phyloP scores from a whole-genome alignment of 208 protist genomes.

The Leishmania gerbilli region DNA sequence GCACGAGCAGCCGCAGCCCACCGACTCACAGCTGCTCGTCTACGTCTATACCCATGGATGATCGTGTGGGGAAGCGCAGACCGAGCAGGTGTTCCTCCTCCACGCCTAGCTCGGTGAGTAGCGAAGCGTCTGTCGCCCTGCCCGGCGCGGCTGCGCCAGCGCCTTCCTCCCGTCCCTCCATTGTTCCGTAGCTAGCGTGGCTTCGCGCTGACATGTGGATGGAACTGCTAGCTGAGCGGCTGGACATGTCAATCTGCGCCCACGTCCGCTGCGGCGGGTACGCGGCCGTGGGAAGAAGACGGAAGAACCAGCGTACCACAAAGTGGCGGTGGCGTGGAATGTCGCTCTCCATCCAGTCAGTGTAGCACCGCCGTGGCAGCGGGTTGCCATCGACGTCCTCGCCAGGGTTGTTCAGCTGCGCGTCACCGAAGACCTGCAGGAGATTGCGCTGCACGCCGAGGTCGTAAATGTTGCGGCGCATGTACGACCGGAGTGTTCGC shows the following conservation, averaged over 20 bases:
- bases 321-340: slow-evolving; percentile 44
- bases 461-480: slow-evolving; percentile 74
- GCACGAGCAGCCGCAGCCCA: neutral
- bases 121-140: slow-evolving; percentile 10
- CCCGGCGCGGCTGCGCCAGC: neutral
- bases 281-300: slow-evolving; percentile 66
- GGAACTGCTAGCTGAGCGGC: slow-evolving; percentile 29
- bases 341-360: slow-evolving; percentile 60
- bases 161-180: slow-evolving; percentile 4
- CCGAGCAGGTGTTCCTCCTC: slow-evolving; percentile 54
- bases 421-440: slow-evolving; percentile 88
- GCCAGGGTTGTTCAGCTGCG: slow-evolving; percentile 18
- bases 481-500: slow-evolving; percentile 25
- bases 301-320: slow-evolving; percentile 72
- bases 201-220: slow-evolving; percentile 30
- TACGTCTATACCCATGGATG: slow-evolving; percentile 31
- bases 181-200: slow-evolving; percentile 27
- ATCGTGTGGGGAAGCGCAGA: slow-evolving; percentile 59
- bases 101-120: slow-evolving; percentile 38
- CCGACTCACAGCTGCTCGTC: neutral
- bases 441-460: slow-evolving; percentile 78
- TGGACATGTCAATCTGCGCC: slow-evolving; percentile 16
- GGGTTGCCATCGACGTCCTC: slow-evolving; percentile 4
- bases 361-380: slow-evolving; percentile 30
- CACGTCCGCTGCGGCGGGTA: slow-evolving; percentile 55